A percentile compares a stretch with the other conserved stretches of the same genome.
phyloP scores from a whole-genome alignment of 2,329 filamentous ascomycete species.

The Chalara sp. region DNA sequence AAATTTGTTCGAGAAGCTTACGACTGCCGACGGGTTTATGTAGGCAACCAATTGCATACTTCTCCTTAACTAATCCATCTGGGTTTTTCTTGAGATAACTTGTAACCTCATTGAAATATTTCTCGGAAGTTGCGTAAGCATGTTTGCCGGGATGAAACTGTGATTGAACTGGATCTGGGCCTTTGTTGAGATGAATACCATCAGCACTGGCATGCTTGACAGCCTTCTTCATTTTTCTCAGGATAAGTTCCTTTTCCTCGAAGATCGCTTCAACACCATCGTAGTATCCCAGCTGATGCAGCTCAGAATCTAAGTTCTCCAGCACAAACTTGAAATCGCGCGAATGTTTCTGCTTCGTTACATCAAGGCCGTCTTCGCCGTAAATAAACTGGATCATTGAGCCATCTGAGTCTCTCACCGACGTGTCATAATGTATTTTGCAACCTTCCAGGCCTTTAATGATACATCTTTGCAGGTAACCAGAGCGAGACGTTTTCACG shows the following conservation, averaged over 20 bases:
- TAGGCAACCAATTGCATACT: constrained; percentile 27
- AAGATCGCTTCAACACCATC: constrained; percentile 52
- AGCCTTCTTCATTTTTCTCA: constrained; percentile 69
- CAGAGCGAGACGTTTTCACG: constrained; percentile 95
- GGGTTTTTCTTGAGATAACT: constrained; percentile 75
- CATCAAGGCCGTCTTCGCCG: constrained; percentile 91
- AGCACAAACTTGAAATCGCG: constrained; percentile 85
- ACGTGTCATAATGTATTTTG: constrained; percentile 86
- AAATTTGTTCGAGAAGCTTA: constrained; percentile 58
- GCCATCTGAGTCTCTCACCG: constrained; percentile 89
- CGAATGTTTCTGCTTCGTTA: constrained; percentile 89
- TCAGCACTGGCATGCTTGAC: constrained; percentile 62
- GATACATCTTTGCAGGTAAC: constrained; percentile 91
- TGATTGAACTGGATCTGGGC: constrained; percentile 64
- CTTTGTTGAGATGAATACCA: constrained; percentile 35
- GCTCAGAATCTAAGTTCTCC: constrained; percentile 75
- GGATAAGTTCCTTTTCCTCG: constrained; percentile 55
- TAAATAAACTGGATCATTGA: constrained; percentile 93
- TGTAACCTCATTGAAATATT: constrained; percentile 66
- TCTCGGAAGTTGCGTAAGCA: constrained; percentile 83
- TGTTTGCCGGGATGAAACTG: constrained; percentile 69
- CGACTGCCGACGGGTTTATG: constrained; percentile 24
- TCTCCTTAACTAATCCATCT: constrained; percentile 50
- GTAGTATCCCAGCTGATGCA: constrained; percentile 66
- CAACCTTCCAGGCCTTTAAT: constrained; percentile 99